Evolutionary conservation across 345 rosid species (phyloP).

Genomic region (Raphanus raphanistrum): DNA sequence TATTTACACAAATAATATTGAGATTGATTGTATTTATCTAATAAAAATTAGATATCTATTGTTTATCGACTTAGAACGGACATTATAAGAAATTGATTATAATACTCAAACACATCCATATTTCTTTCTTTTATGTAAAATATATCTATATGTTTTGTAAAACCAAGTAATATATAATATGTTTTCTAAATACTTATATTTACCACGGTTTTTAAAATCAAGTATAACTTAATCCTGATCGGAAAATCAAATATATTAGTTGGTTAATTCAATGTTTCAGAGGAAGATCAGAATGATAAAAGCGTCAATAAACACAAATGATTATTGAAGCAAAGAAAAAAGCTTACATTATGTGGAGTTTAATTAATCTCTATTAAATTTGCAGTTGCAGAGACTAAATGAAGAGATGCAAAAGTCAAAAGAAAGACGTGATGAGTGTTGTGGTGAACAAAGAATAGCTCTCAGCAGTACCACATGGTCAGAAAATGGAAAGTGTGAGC

Average conservation of each 20-base stretch:
- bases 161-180: neutral
- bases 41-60: neutral
- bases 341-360: neutral
- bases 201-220: neutral
- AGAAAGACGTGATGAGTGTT: conserved; percentile 19
- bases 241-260: neutral
- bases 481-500: conserved; percentile 39
- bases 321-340: neutral
- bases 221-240: neutral
- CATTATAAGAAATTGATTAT: neutral
- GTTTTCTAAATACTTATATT: neutral
- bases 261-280: neutral
- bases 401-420: conserved; percentile 38
- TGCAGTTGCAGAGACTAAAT: conserved; percentile 59
- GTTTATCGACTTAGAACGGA: neutral
- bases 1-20: neutral
- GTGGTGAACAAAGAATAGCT: conserved; percentile 28
- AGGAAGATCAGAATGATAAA: neutral
- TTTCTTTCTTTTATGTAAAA: neutral
- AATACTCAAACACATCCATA: neutral
- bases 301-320: neutral
- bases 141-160: neutral
- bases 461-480: conserved; percentile 37
- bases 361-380: conserved; percentile 1
- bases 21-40: neutral